Conservation (phyloP, 768 basidiomycete genomes). For the Mycena albidolilacea region DNA sequence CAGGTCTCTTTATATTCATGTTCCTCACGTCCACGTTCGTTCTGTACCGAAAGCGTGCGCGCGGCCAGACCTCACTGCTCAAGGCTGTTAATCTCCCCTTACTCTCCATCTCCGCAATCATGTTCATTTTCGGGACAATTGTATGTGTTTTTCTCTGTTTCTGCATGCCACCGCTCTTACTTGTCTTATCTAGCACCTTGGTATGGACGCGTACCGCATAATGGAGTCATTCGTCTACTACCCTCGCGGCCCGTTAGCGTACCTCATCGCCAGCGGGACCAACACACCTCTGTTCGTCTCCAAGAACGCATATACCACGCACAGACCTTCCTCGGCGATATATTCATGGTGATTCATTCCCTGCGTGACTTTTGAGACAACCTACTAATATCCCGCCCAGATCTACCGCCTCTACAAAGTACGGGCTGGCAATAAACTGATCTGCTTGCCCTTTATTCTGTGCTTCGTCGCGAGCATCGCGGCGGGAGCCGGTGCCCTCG, state of each 20-base stretch:
- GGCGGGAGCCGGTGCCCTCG: constrained; percentile 4
- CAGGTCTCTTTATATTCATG: constrained; percentile 26
- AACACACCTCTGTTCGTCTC: constrained; percentile 18
- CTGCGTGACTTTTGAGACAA: neutral
- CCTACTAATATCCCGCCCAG: neutral
- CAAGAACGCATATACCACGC: constrained; percentile 29
- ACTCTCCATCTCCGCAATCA: constrained; percentile 7
- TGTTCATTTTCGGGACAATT: constrained; percentile 14
- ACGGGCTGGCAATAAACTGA: neutral
- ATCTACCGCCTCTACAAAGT: constrained; percentile 19
- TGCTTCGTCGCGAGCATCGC: constrained; percentile 14
- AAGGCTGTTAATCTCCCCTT: constrained; percentile 9
- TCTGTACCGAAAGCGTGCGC: constrained; percentile 10
- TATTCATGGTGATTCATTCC: constrained; percentile 31
- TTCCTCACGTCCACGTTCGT: constrained; percentile 32
- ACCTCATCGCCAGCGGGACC: constrained; percentile 13
- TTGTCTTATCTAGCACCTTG: constrained; percentile 9
- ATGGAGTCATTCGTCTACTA: constrained; percentile 18
- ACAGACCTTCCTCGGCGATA: constrained; percentile 38
- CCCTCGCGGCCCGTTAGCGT: constrained; percentile 3
- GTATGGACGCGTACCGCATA: constrained; percentile 17
- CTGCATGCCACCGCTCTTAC: neutral
- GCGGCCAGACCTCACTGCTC: neutral
- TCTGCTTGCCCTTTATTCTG: constrained; percentile 11
- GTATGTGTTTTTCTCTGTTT: neutral